Percentiles rank a stretch among this genome's conserved stretches.
Conservation (phyloP, 495 filamentous ascomycete species). For the Lindgomyces ingoldianus region DNA sequence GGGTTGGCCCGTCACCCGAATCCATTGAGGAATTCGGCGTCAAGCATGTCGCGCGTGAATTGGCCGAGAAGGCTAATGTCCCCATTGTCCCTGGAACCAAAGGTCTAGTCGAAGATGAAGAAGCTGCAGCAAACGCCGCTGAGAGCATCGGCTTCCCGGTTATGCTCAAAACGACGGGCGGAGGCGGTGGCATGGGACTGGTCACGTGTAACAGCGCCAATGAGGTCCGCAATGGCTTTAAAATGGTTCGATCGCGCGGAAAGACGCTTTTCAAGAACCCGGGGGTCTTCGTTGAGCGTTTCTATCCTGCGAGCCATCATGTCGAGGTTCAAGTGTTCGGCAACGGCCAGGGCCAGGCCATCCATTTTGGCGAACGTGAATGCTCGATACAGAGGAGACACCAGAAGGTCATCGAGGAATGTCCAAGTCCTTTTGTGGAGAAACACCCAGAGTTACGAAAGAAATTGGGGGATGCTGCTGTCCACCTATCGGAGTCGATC, state of each 20-base stretch:
- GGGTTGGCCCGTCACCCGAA: constrained; percentile 56
- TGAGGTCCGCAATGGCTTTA: constrained; percentile 40
- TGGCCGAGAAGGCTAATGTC: constrained; percentile 54
- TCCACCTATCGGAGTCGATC: constrained; percentile 53
- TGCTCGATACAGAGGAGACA: constrained; percentile 62
- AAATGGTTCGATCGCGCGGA: constrained; percentile 39
- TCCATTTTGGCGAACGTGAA: constrained; percentile 59
- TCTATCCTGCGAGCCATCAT: constrained; percentile 48
- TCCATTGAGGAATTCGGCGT: constrained; percentile 58
- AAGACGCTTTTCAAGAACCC: constrained; percentile 42
- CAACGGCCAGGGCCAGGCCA: constrained; percentile 53
- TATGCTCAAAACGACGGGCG: constrained; percentile 61
- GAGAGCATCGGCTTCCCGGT: constrained; percentile 55
- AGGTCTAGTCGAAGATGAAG: constrained; percentile 48
- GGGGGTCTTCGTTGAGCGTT: constrained; percentile 40
- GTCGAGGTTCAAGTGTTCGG: constrained; percentile 63
- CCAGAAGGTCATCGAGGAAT: constrained; percentile 60
- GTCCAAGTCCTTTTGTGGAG: constrained; percentile 55
- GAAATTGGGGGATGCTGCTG: constrained; percentile 54
- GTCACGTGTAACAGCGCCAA: constrained; percentile 37
- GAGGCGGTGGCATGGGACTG: constrained; percentile 62
- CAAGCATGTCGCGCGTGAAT: constrained; percentile 58
- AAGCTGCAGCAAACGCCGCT: constrained; percentile 50
- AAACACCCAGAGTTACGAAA: constrained; percentile 50
- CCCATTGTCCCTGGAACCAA: constrained; percentile 57